A percentile compares a stretch with the other conserved stretches of the same genome.
Evolutionary conservation across 164 flowering plant genomes (phyloP).

Genomic region (Houttuynia cordata): DNA sequence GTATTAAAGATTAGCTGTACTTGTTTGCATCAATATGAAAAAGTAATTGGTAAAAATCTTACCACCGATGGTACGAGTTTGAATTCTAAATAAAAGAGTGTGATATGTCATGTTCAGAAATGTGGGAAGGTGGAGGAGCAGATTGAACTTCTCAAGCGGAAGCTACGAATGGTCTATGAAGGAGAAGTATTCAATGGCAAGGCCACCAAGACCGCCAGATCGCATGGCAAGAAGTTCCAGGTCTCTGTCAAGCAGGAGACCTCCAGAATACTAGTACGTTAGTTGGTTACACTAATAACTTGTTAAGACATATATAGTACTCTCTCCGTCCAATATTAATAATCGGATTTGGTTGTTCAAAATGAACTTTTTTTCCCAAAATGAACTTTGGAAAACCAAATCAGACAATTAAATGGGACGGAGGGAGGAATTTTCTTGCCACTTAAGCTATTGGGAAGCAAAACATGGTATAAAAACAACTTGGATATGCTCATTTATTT

Average conservation of each 20-base stretch:
- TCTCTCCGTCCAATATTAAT: too few relatives aligned
- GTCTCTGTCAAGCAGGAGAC: conserved; percentile 81
- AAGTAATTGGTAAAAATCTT: background rate
- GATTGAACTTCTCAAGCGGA: conserved; percentile 61
- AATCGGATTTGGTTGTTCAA: too few relatives aligned
- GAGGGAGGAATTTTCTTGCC: too few relatives aligned
- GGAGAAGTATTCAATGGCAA: conserved; percentile 85
- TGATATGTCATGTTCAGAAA: conserved; percentile 35
- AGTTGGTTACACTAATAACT: background rate
- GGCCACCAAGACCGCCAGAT: conserved; percentile 78
- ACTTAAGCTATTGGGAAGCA: too few relatives aligned
- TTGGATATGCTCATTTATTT: too few relatives aligned
- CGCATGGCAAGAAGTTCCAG: conserved; percentile 89
- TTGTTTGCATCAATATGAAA: background rate
- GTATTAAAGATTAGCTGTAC: conserved; percentile 16
- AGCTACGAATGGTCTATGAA: conserved; percentile 57
- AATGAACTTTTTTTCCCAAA: too few relatives aligned
- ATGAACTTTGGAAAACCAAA: too few relatives aligned
- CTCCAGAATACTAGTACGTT: conserved; percentile 68
- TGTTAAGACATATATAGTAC: too few relatives aligned
- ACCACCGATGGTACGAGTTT: background rate
- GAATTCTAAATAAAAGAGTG: too few relatives aligned
- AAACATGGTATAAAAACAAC: too few relatives aligned
- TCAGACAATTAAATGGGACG: too few relatives aligned
- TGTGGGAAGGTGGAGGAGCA: conserved; percentile 81